Evolutionary conservation across 352 stramenopile genomes (phyloP).

Genomic region (Halophytophthora batemanensis): DNA sequence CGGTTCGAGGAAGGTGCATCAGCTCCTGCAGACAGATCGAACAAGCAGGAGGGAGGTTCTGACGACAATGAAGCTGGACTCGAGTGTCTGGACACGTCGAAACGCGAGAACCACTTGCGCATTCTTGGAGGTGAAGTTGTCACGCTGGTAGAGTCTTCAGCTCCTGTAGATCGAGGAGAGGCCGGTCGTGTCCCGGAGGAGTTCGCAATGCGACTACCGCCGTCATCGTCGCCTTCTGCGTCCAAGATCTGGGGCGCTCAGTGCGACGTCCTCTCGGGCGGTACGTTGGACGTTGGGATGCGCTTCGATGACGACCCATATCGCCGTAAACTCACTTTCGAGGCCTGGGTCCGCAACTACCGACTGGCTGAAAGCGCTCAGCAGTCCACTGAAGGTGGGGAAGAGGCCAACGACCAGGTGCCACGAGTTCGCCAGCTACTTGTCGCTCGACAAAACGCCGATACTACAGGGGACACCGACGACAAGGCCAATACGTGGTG

Average conservation of each 20-base stretch:
- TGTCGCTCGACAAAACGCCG: conserved; percentile 15
- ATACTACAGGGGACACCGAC: conserved; percentile 20
- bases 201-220: conserved; percentile 60
- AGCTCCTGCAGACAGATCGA: conserved; percentile 17
- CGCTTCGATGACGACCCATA: conserved; percentile 82
- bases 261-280: conserved; percentile 48
- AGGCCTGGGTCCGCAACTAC: conserved; percentile 73
- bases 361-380: conserved; percentile 26
- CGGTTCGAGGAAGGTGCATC: conserved; percentile 74
- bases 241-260: conserved; percentile 41
- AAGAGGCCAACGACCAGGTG: conserved; percentile 9
- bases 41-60: conserved; percentile 1
- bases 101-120: conserved; percentile 73
- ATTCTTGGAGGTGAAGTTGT: conserved; percentile 33
- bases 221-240: conserved; percentile 7
- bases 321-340: conserved; percentile 70
- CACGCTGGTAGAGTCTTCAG: conserved; percentile 47
- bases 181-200: conserved; percentile 65
- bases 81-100: conserved; percentile 77
- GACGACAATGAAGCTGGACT: conserved; percentile 17
- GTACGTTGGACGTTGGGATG: conserved; percentile 65
- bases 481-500: conserved; percentile 30
- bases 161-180: conserved; percentile 73
- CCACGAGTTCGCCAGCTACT: conserved; percentile 18
- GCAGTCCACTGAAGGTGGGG: conserved; percentile 24